Base-by-base conservation (phyloP, 139 green algal species). In the Spirogloea muscicola region DNA sequence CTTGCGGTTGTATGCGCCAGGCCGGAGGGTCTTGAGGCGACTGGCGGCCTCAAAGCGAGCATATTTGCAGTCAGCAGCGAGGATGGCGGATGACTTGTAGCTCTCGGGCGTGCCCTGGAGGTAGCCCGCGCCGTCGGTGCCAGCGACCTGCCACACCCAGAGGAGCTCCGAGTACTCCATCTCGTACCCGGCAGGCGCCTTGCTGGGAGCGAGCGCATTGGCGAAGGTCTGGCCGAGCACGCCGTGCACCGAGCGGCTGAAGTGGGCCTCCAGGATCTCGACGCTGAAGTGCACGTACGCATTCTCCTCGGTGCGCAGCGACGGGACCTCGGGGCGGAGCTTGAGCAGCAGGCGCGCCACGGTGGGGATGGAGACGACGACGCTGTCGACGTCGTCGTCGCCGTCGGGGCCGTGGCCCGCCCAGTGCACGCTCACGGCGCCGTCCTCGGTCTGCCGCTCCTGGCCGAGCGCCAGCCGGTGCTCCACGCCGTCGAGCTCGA, bases 141-240 rank as follows among this genome's bases (percentile, higher is more conserved):
- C 69, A 29, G 41, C 69, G n/a, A 77, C 69, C 18, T 77, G 69
- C 59, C 61, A 76, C 59, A 40, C 58, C 59, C 69, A 72, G 29
- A 77, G 36, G n/a, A 74, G 39, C 3, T 44, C 65, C 40, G 43
- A 66, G 46, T 74, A 74, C 65, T 74, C 48, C 65, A 74, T 44
- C 6, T 37, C 31, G 41, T 77, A 77, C 4, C 69, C 69, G 7
- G 44, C 51, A 21, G 58, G 59, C 18, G 69, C 69, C 59, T n/a
- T n/a, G 29, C 76, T 59, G 42, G 69, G 69, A 13, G 57, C 34
- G 39, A 76, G 40, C 21, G 40, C 7, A 31, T 74, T 74, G 48
- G 40, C 64, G 38, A 58, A 76, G 10, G 67, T 76, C 55, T 76
- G 67, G 18, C 67, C 67, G 13, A 76, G 25, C 21, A 76, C 49